A percentile compares a stretch with the other conserved stretches of the same genome.
These are phyloP conservation scores for Mycena pura DNA, from an alignment of 768 basidiomycete species.

Conservation along the genomic window DNA sequence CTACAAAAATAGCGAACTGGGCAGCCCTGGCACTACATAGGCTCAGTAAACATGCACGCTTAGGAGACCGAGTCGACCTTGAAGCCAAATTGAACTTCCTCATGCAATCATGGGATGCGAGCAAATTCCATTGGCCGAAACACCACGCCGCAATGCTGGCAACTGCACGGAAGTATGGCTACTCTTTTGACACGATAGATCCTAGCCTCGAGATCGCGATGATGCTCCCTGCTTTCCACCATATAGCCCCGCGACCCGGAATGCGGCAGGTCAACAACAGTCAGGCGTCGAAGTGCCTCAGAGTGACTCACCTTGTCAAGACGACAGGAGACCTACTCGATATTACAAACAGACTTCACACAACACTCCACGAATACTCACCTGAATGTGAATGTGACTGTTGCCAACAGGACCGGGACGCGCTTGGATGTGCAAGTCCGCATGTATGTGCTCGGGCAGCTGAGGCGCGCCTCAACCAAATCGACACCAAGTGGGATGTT, in stretches of 20 bases:
- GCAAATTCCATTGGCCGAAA: too few relatives aligned
- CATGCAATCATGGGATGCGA: neutral
- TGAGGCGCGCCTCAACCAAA: neutral
- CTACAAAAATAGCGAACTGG: too few relatives aligned
- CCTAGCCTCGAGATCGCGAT: constrained; percentile 14
- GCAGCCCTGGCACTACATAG: too few relatives aligned
- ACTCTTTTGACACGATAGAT: constrained; percentile 20
- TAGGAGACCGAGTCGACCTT: too few relatives aligned
- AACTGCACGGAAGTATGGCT: constrained; percentile 28
- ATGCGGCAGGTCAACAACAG: neutral
- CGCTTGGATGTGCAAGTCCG: neutral
- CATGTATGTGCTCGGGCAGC: neutral
- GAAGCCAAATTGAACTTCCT: constrained; percentile 2
- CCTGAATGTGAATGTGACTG: neutral
- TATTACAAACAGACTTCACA: neutral
- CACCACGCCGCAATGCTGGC: constrained; percentile 28
- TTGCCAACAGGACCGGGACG: neutral
- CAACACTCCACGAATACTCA: neutral
- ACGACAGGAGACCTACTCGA: neutral
- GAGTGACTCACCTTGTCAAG: neutral
- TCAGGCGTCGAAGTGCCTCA: neutral
- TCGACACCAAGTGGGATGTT: neutral
- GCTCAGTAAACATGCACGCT: too few relatives aligned
- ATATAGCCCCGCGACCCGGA: constrained; percentile 22
- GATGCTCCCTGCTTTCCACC: constrained; percentile 42